Evolutionary conservation across 106 monocot species (phyloP).

Genomic region (Posidonia australis): DNA sequence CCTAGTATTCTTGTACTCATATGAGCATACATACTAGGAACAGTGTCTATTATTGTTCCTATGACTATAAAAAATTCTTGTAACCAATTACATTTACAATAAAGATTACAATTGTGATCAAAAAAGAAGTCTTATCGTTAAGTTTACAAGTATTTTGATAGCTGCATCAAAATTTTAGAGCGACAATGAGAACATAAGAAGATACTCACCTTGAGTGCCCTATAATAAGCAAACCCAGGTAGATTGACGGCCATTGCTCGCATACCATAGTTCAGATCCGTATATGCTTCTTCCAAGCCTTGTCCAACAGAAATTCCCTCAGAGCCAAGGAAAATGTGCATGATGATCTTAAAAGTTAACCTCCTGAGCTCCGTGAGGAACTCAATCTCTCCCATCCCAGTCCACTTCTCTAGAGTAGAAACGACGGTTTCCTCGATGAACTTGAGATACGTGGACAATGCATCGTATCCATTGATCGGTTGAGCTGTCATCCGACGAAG

Average conservation of each 20-base stretch:
- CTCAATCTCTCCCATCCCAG: conserved; percentile 49
- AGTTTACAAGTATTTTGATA: too few relatives aligned
- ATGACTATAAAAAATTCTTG: too few relatives aligned
- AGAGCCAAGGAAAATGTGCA: conserved; percentile 73
- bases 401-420: conserved; percentile 49
- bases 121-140: too few relatives aligned
- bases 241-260: conserved; percentile 90
- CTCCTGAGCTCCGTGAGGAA: conserved; percentile 80
- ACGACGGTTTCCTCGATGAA: conserved; percentile 58
- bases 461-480: conserved; percentile 69
- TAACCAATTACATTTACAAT: too few relatives aligned
- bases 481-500: conserved; percentile 52
- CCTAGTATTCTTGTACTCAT: too few relatives aligned
- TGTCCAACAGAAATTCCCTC: conserved; percentile 28
- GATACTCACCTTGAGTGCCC: conserved; percentile 46
- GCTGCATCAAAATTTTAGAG: too few relatives aligned
- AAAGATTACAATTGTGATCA: too few relatives aligned
- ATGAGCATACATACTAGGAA: too few relatives aligned
- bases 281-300: conserved; percentile 57
- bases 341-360: conserved; percentile 76
- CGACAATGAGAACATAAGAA: too few relatives aligned
- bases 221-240: conserved; percentile 81
- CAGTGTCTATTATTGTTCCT: too few relatives aligned
- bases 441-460: conserved; percentile 61
- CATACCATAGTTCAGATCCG: conserved; percentile 75